Evolutionary conservation across 352 stramenopile genomes (phyloP), one percentile per base, ranked within the genome.

Genomic region (Paralagenidium karlingii): DNA sequence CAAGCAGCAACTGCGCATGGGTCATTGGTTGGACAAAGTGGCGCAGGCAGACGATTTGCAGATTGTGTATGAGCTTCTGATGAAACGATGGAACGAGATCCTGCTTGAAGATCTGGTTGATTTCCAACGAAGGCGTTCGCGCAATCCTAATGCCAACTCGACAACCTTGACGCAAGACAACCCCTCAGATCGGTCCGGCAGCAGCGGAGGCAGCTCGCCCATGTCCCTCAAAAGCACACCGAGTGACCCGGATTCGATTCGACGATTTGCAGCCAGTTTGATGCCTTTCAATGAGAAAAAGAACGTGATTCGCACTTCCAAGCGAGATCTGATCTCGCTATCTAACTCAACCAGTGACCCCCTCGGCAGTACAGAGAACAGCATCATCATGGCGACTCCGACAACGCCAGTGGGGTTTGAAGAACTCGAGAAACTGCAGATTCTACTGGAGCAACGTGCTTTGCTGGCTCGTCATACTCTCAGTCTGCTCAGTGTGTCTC

Each of bases 21-120:
- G 3, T 8, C 22, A 16, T 22, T 86, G 73, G 73, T 48, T 86
- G 18, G 51, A 78, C 8, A 33, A 45, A 11, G 63, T 54, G 10
- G 59, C 47, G 4, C 43, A 53, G 8, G 55, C 44, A 10, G 53
- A 53, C 13, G 70, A 82, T 20, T 39, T 83, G 20, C 63, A 71
- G 33, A 32, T 21, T 18, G 43, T 84, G 13, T 87, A 85, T 25
- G 67, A 79, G 24, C 45, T 74, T 37, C 44, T 87, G 11, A 64
- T 89, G 51, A 75, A 68, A 38, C 69, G 68, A n/a, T 90, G 76
- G 76, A 85, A 83, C 40, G 40, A 62, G 9, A 61, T 85, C 24
- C 43, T 86, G 18, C 53, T 86, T 10, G 58, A 65, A 24, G 70
- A 82, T 41, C 50, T 84, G 28, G 48, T 60, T 10, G 51, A 61